A percentile compares a stretch with the other conserved stretches of the same genome.
Conservation (phyloP, 2,329 filamentous ascomycete species). For the Sporothrix brunneoviolacea region DNA sequence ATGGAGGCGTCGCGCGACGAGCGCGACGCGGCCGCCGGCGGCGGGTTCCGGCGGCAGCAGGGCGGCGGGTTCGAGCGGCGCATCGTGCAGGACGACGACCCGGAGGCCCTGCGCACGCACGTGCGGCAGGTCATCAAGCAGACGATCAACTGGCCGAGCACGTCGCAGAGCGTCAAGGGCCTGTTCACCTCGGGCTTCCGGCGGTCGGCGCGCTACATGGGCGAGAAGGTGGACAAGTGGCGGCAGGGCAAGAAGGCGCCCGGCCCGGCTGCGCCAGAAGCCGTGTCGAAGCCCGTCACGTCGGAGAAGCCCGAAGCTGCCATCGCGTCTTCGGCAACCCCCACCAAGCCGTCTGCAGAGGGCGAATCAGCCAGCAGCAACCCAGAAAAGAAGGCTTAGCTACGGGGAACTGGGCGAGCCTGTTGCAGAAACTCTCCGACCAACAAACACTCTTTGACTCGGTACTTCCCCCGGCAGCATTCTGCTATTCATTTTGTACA, state of each 20-base stretch:
- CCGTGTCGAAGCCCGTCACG: not conserved
- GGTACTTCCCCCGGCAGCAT: no score
- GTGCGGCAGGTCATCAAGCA: constrained; percentile 73
- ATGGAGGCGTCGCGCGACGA: constrained; percentile 70
- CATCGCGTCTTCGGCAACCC: no score
- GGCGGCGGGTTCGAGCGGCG: constrained; percentile 81
- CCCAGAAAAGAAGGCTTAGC: not conserved
- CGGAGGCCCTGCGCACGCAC: constrained; percentile 59
- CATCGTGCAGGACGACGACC: constrained; percentile 66
- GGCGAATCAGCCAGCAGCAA: no score
- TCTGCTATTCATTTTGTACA: no score
- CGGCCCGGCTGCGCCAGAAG: not conserved
- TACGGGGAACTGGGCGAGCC: no score
- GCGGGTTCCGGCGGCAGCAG: constrained; percentile 61
- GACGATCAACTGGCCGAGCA: constrained; percentile 89
- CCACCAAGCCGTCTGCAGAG: no score
- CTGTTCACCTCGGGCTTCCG: constrained; percentile 68
- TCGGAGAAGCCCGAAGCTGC: no score
- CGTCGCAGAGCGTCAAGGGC: constrained; percentile 79
- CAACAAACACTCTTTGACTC: no score
- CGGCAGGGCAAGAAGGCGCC: constrained; percentile 29
- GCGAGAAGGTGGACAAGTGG: constrained; percentile 72
- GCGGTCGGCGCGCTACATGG: constrained; percentile 66
- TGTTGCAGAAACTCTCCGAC: no score
- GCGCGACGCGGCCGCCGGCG: constrained; percentile 44